Percentiles rank a stretch among this genome's conserved stretches.
Evolutionary conservation across 257 asterid genomes (phyloP).

Genomic region (Leonotis leonurus): DNA sequence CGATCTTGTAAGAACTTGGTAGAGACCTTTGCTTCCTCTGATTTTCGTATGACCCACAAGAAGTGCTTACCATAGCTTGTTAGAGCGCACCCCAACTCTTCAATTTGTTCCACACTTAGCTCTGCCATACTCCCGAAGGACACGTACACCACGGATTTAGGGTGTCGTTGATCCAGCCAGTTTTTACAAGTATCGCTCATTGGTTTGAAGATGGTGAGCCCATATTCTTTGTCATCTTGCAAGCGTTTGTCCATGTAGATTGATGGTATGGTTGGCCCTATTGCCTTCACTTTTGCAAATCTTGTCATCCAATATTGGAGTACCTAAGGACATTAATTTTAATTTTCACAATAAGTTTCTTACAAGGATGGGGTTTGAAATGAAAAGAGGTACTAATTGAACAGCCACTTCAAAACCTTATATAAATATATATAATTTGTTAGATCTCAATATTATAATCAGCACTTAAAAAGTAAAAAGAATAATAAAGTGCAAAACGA

Average conservation of each 20-base stretch:
- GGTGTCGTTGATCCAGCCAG: constrained; percentile 19
- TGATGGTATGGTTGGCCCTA: constrained; percentile 42
- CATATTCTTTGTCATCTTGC: constrained; percentile 29
- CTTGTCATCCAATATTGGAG: constrained; percentile 6
- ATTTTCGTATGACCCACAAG: constrained; percentile 23
- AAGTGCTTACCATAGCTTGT: constrained; percentile 12
- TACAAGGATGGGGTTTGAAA: no score
- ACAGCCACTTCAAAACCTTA: no score
- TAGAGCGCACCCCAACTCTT: constrained; percentile 16
- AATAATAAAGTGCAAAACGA: no score
- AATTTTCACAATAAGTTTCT: no score
- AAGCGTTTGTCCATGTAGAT: constrained; percentile 41
- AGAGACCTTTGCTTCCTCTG: constrained; percentile 19
- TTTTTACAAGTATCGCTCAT: constrained; percentile 12
- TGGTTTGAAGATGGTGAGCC: constrained; percentile 33
- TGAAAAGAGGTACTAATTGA: no score
- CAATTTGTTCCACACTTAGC: constrained; percentile 3
- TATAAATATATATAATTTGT: no score
- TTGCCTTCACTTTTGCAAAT: constrained; percentile 24
- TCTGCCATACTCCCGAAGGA: constrained; percentile 24
- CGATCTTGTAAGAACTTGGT: constrained; percentile 16
- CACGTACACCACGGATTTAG: constrained; percentile 16
- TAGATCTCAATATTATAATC: no score
- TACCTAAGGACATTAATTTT: no score
- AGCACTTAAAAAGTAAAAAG: no score